phyloP scores from a whole-genome alignment of 2,329 filamentous ascomycete species.

The Colletotrichum karsti region DNA sequence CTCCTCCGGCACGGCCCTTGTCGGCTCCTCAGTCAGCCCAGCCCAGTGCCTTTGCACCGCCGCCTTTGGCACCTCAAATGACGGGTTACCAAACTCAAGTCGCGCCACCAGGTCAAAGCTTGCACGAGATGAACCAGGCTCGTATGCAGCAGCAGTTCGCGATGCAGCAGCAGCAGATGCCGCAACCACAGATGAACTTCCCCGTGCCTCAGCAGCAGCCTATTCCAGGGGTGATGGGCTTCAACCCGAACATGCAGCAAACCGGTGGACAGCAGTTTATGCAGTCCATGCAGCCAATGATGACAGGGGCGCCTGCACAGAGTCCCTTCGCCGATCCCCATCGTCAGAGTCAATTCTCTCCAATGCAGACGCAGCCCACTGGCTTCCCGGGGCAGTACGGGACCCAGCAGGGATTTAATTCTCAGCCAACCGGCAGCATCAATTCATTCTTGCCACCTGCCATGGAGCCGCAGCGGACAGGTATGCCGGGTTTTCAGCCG shows the following conservation, averaged over 20 bases:
- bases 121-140: constrained; percentile 76
- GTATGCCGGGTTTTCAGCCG: constrained; percentile 34
- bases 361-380: constrained; percentile 70
- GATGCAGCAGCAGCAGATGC: constrained; percentile 51
- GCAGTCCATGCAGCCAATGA: constrained; percentile 61
- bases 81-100: constrained; percentile 76
- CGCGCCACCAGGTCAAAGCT: constrained; percentile 78
- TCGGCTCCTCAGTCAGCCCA: constrained; percentile 88
- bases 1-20: constrained; percentile 78
- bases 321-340: constrained; percentile 50
- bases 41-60: constrained; percentile 75
- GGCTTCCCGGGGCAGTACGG: constrained; percentile 61
- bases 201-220: constrained; percentile 41
- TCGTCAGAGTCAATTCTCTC: constrained; percentile 50
- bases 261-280: constrained; percentile 46
- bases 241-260: constrained; percentile 41
- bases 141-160: constrained; percentile 70
- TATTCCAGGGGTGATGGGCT: constrained; percentile 43
- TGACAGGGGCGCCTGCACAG: constrained; percentile 51
- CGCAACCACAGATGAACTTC: constrained; percentile 49
- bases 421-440: constrained; percentile 49
- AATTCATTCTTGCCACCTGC: constrained; percentile 68
- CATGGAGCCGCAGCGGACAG: constrained; percentile 62
- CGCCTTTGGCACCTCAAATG: constrained; percentile 83
- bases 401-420: constrained; percentile 60